A percentile compares a stretch with the other conserved stretches of the same genome.
These are phyloP conservation scores for Rosa lucieae DNA, from an alignment of 306 rosid genomes.

Conservation along the genomic window DNA sequence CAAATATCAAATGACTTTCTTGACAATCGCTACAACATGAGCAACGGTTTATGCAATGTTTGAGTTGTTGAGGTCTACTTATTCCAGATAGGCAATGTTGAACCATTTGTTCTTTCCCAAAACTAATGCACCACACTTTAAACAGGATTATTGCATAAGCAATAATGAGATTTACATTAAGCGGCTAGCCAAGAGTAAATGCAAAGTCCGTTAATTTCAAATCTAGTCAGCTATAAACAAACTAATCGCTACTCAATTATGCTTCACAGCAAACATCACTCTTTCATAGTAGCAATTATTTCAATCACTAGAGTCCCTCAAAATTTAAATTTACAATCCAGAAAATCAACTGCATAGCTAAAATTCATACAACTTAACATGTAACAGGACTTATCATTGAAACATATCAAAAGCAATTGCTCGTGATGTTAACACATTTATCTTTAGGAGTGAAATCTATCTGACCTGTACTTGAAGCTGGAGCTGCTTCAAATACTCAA, in stretches of 20 bases:
- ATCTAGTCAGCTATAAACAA: not conserved
- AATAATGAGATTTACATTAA: not conserved
- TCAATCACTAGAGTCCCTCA: not conserved
- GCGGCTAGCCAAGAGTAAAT: not conserved
- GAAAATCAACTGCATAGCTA: not conserved
- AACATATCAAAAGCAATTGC: not conserved
- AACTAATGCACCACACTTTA: conserved; percentile 1
- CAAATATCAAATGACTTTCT: not conserved
- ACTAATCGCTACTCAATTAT: not conserved
- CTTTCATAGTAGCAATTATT: not conserved
- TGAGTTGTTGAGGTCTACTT: not conserved
- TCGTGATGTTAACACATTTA: not conserved
- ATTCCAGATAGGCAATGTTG: not conserved
- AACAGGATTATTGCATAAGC: not conserved
- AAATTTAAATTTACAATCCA: not conserved
- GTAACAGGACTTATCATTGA: not conserved
- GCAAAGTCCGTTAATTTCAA: not conserved
- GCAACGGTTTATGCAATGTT: not conserved
- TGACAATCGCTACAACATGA: not conserved
- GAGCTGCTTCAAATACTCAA: conserved; percentile 95
- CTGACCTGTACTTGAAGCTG: conserved; percentile 89
- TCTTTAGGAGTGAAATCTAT: conserved; percentile 17
- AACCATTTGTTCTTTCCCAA: not conserved
- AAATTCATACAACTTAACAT: not conserved
- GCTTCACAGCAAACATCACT: not conserved